Base-by-base conservation (phyloP, 2,329 filamentous ascomycete species). In the Colletotrichum sp. region DNA sequence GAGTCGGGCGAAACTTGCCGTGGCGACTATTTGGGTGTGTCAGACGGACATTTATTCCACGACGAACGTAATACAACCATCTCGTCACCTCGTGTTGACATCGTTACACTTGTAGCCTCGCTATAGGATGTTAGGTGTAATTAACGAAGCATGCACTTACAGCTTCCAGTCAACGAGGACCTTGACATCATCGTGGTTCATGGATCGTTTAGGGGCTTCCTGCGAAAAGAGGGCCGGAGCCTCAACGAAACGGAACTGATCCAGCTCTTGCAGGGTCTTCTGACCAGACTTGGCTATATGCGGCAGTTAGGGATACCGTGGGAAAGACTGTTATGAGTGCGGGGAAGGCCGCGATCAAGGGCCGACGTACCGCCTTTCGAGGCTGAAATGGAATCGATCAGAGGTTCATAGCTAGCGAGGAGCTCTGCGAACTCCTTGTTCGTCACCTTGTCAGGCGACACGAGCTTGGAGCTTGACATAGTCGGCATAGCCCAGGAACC, bases 161-260 rank as follows among this genome's bases (percentile, higher is more conserved):
- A 95, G 86, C 82, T 95, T 95, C 93, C 93, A 95, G 62, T 93
- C 89, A 12, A 94, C 89, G 5, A 95, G 86, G 25, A 80, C 85
- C 79, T 91, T 88, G 39, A 94, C 86, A 79, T 94, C 90, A 1
- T 88, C 85, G 62, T 91, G 88, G 4, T 81, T 84, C 85, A 95
- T 90, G 13, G 82, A 77, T 6, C 82, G 82, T 18, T 80, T 80
- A 12, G 82, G 77, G 25, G 80, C 78, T 7, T 81, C 78, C 18
- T 84, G 79, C 8, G 83, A 78, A 76, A 94, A 91, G 3, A 79
- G 77, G 2, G 82, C 79, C 2, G 89, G 86, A 4, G 93, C 90
- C 27, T 88, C 86, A 10, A 83, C 82, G 79, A 93, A 93, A 72
- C 93, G 90, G 79, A 90, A 91, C 2, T 85, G 78, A 76, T 95